phyloP scores from a whole-genome alignment of 2,329 filamentous ascomycete genomes.

The Chaetomium globosum region DNA sequence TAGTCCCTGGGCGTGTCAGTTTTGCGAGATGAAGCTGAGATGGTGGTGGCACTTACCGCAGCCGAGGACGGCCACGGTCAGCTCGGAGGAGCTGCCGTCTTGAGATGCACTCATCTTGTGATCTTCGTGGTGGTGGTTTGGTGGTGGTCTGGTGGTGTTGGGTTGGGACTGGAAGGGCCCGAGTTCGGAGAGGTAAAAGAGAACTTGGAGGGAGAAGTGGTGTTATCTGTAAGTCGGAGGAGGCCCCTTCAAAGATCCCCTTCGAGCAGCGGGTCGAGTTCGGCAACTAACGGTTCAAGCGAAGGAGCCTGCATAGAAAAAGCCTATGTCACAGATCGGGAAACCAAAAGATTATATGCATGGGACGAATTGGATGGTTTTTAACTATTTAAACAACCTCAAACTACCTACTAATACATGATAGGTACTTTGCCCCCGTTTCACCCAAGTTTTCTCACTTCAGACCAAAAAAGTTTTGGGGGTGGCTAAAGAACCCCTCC shows the following conservation, averaged over 20 bases:
- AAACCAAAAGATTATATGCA: neutral
- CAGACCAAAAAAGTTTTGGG: neutral
- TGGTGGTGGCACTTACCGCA: conserved; percentile 62
- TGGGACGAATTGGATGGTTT: neutral
- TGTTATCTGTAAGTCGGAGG: conserved; percentile 18
- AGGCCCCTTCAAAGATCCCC: neutral
- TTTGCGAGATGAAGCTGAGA: neutral
- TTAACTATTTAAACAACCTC: neutral
- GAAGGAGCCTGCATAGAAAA: neutral
- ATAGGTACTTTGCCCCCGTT: neutral
- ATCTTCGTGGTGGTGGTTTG: conserved; percentile 11
- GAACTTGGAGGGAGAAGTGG: neutral
- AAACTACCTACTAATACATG: neutral
- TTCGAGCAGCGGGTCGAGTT: conserved; percentile 16
- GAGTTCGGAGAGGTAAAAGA: conserved; percentile 11
- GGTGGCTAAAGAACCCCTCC: conserved; percentile 15
- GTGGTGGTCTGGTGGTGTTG: conserved; percentile 10
- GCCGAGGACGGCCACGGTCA: conserved; percentile 79
- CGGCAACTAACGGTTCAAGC: conserved; percentile 9
- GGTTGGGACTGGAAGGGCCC: conserved; percentile 7
- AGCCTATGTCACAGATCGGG: neutral
- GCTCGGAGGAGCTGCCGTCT: conserved; percentile 47
- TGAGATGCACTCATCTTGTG: conserved; percentile 30
- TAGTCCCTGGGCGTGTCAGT: conserved; percentile 61
- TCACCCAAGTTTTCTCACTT: conserved; percentile 10